These are phyloP conservation scores for Paramecium pentaurelia DNA, from an alignment of 73 alveolate species.

Conservation along the genomic window DNA sequence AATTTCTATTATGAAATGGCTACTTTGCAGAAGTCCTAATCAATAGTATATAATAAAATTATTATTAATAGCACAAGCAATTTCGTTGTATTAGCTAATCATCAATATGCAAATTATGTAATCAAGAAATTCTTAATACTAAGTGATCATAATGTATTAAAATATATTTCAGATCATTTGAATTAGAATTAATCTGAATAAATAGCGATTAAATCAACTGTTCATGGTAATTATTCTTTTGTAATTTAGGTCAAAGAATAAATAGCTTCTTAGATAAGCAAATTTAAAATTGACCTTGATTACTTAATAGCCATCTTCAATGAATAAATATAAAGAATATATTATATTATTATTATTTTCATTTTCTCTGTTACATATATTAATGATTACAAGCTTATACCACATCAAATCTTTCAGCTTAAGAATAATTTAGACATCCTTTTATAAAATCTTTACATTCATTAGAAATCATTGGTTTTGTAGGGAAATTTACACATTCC, in stretches of 20 bases:
- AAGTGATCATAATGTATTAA: not conserved
- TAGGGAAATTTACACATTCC: not conserved
- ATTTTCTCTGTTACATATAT: not conserved
- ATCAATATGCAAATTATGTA: not conserved
- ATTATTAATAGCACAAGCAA: not conserved
- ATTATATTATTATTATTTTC: not conserved
- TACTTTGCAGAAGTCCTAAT: conserved; percentile 22
- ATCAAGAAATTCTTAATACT: not conserved
- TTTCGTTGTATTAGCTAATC: conserved; percentile 9
- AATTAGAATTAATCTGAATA: not conserved
- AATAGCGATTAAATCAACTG: not conserved
- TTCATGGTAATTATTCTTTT: not conserved
- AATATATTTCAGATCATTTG: not conserved
- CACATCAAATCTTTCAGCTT: conserved; percentile 62
- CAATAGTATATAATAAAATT: not conserved
- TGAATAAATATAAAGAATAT: not conserved
- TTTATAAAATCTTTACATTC: conserved; percentile 95
- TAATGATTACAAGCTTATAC: conserved; percentile 60
- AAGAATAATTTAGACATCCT: conserved; percentile 83
- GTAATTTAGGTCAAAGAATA: not conserved
- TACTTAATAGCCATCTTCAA: not conserved
- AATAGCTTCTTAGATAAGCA: not conserved
- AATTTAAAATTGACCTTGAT: not conserved
- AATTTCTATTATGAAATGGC: not conserved
- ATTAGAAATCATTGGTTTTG: conserved; percentile 82